Evolutionary conservation across 257 asterid genomes (phyloP).

Genomic region (Jaltomata sinuosa): DNA sequence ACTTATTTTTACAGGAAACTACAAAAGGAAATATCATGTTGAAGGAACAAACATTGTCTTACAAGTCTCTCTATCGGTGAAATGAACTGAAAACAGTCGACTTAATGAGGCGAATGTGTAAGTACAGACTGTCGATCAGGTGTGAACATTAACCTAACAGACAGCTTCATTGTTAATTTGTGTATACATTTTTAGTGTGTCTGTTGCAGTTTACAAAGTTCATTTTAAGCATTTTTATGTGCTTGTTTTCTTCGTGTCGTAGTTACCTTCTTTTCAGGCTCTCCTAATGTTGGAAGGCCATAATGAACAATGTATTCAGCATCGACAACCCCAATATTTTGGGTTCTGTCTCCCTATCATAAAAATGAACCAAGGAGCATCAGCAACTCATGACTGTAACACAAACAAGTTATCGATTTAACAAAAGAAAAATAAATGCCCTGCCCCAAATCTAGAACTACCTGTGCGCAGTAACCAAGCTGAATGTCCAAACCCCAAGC

Average conservation of each 20-base stretch:
- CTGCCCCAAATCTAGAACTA: constrained; percentile 1
- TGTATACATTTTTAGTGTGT: neutral
- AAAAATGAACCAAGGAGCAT: neutral
- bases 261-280: constrained; percentile 40
- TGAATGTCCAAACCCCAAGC: constrained; percentile 91
- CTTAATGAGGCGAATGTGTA: neutral
- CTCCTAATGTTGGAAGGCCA: constrained; percentile 83
- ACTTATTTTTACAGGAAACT: neutral
- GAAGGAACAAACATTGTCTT: neutral
- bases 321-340: constrained; percentile 73
- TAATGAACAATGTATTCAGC: constrained; percentile 75
- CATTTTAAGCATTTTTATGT: neutral
- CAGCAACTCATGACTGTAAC: neutral
- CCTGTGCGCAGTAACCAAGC: constrained; percentile 91
- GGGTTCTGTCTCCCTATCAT: constrained; percentile 61
- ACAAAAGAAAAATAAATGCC: neutral
- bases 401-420: neutral
- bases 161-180: neutral
- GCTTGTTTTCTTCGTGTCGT: neutral
- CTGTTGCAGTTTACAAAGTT: neutral
- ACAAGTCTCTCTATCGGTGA: neutral
- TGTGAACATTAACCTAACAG: neutral
- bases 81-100: neutral
- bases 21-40: neutral
- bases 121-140: neutral